Conservation (phyloP, 441 rosid species). For the Gossypium schwendimanii region DNA sequence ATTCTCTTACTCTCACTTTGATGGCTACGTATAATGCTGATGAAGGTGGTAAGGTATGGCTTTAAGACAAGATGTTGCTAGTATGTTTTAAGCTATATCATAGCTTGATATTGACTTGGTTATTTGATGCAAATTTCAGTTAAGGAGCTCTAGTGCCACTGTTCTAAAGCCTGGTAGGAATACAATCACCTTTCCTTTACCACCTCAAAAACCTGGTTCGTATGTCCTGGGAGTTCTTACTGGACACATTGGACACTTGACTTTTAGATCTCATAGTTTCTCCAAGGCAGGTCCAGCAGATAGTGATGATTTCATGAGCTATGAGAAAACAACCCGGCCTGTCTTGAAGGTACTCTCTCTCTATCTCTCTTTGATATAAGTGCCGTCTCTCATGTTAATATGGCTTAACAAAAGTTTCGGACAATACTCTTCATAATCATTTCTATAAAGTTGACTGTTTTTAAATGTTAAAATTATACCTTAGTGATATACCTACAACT, state of each 20-base stretch:
- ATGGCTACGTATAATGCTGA: constrained; percentile 81
- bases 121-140: constrained; percentile 42
- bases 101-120: constrained; percentile 15
- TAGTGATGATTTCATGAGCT: constrained; percentile 94
- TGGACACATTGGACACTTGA: constrained; percentile 90
- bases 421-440: background rate
- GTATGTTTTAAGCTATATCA: background rate
- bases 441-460: background rate
- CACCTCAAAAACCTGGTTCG: constrained; percentile 93
- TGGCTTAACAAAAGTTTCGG: background rate
- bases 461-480: background rate
- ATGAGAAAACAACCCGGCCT: constrained; percentile 91
- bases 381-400: background rate
- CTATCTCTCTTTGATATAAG: constrained; percentile 2
- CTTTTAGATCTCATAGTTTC: constrained; percentile 92
- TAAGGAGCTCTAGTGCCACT: constrained; percentile 65
- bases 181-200: constrained; percentile 60
- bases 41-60: constrained; percentile 79
- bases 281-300: constrained; percentile 97
- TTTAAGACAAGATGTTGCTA: constrained; percentile 12
- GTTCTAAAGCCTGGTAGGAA: constrained; percentile 71
- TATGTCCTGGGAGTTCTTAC: constrained; percentile 93
- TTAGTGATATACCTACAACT: background rate
- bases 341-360: constrained; percentile 64
- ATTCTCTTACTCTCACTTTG: constrained; percentile 84